A percentile compares a stretch with the other conserved stretches of the same genome.
Evolutionary conservation across 257 asterid species (phyloP).

Genomic region (Asclepias syriaca): DNA sequence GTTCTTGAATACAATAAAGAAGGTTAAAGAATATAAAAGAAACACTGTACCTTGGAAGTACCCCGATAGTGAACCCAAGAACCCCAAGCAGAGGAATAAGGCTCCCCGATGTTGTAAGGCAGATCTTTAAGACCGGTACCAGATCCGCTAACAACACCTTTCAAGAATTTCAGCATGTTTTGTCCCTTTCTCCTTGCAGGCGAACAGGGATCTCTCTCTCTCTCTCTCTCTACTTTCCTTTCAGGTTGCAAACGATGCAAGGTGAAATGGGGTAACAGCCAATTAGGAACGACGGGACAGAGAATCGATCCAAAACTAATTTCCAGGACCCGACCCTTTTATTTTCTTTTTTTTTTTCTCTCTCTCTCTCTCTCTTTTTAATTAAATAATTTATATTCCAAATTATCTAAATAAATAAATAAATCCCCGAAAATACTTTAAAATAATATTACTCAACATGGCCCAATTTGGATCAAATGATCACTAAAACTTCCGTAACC

Average conservation of each 20-base stretch:
- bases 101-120: constrained; percentile 94
- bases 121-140: constrained; percentile 92
- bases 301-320: neutral
- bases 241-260: neutral
- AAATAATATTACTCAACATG: no score
- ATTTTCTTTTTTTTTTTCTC: no score
- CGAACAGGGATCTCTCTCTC: constrained; percentile 6
- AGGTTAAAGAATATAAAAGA: constrained; percentile 5
- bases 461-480: no score
- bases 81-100: constrained; percentile 96
- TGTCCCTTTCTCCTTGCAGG: neutral
- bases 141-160: constrained; percentile 96
- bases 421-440: no score
- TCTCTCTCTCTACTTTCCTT: neutral
- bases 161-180: constrained; percentile 77
- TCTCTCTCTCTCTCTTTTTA: no score
- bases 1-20: neutral
- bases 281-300: neutral
- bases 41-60: constrained; percentile 49
- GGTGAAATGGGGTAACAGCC: neutral
- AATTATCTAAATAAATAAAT: no score
- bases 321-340: neutral
- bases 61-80: constrained; percentile 96
- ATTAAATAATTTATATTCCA: no score
- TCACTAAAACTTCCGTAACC: no score